phyloP scores from a whole-genome alignment of 1,284 basidiomycete genomes.

The Ceratobasidium sp. region DNA sequence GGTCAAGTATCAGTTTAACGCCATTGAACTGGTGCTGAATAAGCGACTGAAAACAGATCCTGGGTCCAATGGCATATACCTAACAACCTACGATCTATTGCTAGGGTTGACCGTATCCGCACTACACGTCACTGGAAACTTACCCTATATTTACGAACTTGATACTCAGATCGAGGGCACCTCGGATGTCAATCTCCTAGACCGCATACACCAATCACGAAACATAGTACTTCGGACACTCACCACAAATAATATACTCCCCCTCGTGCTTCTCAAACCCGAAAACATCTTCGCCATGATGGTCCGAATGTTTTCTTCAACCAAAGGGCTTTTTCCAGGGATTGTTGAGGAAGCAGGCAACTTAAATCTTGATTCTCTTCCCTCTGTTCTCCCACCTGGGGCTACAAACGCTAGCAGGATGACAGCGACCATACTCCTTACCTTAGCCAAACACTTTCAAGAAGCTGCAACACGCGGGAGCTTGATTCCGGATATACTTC shows the following conservation, averaged over 20 bases:
- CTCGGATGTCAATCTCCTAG: conserved; percentile 15
- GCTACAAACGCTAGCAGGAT: conserved; percentile 59
- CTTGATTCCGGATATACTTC: conserved; percentile 4
- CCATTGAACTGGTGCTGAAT: conserved; percentile 57
- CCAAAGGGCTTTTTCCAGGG: conserved; percentile 59
- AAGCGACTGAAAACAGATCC: conserved; percentile 11
- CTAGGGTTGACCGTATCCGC: conserved; percentile 38
- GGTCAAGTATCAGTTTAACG: conserved; percentile 57
- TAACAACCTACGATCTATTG: conserved; percentile 34
- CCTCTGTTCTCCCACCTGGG: conserved; percentile 32
- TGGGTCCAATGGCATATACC: neutral
- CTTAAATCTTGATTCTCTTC: conserved; percentile 33
- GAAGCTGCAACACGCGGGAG: conserved; percentile 55
- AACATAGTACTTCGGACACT: conserved; percentile 10
- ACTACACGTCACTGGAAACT: conserved; percentile 39
- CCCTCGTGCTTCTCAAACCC: conserved; percentile 64
- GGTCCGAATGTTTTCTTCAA: conserved; percentile 59
- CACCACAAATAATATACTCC: conserved; percentile 55
- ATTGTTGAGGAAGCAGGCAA: conserved; percentile 53
- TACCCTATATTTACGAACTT: conserved; percentile 31
- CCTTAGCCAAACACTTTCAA: conserved; percentile 70
- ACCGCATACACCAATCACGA: conserved; percentile 31
- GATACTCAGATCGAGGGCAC: neutral
- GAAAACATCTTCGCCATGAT: conserved; percentile 61
- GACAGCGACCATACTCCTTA: conserved; percentile 68